phyloP scores from a whole-genome alignment of 1,284 basidiomycete species.

The Spongiforma sp. region DNA sequence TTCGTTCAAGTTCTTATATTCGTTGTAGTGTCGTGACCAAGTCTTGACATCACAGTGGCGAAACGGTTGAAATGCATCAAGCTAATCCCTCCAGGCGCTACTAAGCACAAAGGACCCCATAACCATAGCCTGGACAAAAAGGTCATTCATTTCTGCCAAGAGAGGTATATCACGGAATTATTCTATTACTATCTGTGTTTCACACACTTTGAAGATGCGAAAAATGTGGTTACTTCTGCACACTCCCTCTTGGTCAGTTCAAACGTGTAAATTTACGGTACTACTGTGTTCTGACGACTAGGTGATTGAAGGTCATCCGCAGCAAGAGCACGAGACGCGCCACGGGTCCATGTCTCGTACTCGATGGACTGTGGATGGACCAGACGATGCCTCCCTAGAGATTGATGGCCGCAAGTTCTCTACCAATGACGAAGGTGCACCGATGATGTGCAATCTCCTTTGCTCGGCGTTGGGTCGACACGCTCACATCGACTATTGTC shows the following conservation, averaged over 20 bases:
- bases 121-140: slow-evolving; percentile 48
- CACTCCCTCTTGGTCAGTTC: slow-evolving; percentile 54
- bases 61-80: slow-evolving; percentile 55
- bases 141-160: slow-evolving; percentile 56
- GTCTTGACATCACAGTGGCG: slow-evolving; percentile 39
- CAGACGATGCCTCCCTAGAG: slow-evolving; percentile 51
- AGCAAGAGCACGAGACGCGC: slow-evolving; percentile 64
- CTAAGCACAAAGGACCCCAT: slow-evolving; percentile 52
- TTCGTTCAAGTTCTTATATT: slow-evolving; percentile 6
- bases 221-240: slow-evolving; percentile 64
- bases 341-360: slow-evolving; percentile 68
- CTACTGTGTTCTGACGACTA: background rate
- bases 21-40: background rate
- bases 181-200: background rate
- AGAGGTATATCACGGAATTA: slow-evolving; percentile 36
- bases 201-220: slow-evolving; percentile 46
- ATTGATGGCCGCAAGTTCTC: slow-evolving; percentile 60
- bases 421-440: slow-evolving; percentile 62
- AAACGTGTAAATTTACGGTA: background rate
- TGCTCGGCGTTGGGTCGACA: slow-evolving; percentile 61
- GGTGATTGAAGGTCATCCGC: slow-evolving; percentile 56
- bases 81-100: slow-evolving; percentile 47
- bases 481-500: slow-evolving; percentile 62
- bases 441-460: slow-evolving; percentile 65
- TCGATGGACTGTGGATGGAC: slow-evolving; percentile 59